Evolutionary conservation across 1,139 yeast genomes (phyloP).

Genomic region (Zygoascus sp.): DNA sequence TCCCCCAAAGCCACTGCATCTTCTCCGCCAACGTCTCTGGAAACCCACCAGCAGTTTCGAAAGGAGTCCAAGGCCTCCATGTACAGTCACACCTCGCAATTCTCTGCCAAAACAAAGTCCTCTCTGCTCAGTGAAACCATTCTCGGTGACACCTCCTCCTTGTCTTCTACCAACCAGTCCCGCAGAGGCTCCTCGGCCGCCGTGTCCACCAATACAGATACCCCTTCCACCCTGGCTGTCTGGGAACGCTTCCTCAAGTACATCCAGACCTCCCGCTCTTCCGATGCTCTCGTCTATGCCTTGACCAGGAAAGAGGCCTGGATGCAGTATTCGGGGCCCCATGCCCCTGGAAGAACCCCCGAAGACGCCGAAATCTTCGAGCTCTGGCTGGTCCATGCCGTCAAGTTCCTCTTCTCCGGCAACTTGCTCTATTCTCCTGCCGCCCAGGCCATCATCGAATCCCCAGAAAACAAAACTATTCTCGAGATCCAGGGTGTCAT

Average conservation of each 20-base stretch:
- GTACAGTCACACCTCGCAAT: not conserved
- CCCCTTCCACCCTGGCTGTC: constrained; percentile 5
- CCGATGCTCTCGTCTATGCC: constrained; percentile 34
- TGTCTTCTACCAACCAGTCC: not conserved
- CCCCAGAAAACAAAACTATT: constrained; percentile 15
- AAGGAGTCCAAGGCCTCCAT: constrained; percentile 3
- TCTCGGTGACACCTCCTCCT: not conserved
- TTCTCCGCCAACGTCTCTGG: constrained; percentile 3
- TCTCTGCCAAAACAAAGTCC: not conserved
- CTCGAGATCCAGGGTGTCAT: constrained; percentile 34
- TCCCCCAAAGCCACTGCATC: constrained; percentile 4
- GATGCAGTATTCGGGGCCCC: constrained; percentile 26
- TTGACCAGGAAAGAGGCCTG: constrained; percentile 33
- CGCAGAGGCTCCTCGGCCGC: constrained; percentile 4
- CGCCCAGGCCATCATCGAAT: constrained; percentile 4
- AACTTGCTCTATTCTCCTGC: constrained; percentile 22
- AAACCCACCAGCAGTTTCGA: not conserved
- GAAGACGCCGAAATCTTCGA: constrained; percentile 27
- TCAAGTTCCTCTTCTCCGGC: constrained; percentile 28
- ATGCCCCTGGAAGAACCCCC: not conserved
- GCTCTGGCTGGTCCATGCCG: constrained; percentile 34
- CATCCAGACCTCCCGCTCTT: constrained; percentile 25
- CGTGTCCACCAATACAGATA: constrained; percentile 4
- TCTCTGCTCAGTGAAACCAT: not conserved
- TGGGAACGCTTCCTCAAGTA: constrained; percentile 29